Evolutionary conservation across 176 grass and related monocot species (phyloP), one percentile per base, ranked within the genome.

Genomic region (Tillandsia leiboldiana): DNA sequence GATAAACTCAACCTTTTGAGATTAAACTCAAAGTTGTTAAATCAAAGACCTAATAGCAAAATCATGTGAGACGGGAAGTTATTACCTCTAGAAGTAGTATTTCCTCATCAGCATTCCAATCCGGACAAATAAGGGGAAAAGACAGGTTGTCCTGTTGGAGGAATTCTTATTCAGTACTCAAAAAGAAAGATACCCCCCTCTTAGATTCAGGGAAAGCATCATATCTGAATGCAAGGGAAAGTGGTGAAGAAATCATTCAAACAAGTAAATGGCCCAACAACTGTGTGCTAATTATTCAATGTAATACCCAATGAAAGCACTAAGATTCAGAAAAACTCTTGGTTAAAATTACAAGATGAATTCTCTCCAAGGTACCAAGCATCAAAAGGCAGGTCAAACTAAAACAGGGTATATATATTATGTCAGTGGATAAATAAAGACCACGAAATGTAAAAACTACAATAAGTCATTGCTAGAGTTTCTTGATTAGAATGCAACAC

Each of bases 91-190:
- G 72, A 75, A 99, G 89, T 63, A 99, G 84, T 78, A 99, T 99
- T 83, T 99, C 94, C 64, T 99, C 89, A 14, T 99, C 94, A 42
- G 94, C 94, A 82, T 99, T 99, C 94, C 94, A 99, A 77, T 99
- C 94, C 51, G 89, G 72, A 77, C 89, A 93, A 71, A 99, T 93
- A 76, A 99, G 82, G 11, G 77, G 94, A 65, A 99, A 99, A 65
- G 94, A 90, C 29, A 99, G 78, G 73, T 93, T 99, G 84, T 99
- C 84, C 94, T 99, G 89, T 85, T 73, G 71, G 69, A 80, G 24
- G 84, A 73, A 61, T 15, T 61, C 15, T 18, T 23, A 61, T 9
- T 61, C 17, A 61, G 22, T 61, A 61, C 18, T 58, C 20, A 61
- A 23, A 17, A 61, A 61, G 0, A 61, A 9, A 6, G 22, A 10